Conservation (phyloP, 768 basidiomycete genomes). For the Lyophyllum decastes region DNA sequence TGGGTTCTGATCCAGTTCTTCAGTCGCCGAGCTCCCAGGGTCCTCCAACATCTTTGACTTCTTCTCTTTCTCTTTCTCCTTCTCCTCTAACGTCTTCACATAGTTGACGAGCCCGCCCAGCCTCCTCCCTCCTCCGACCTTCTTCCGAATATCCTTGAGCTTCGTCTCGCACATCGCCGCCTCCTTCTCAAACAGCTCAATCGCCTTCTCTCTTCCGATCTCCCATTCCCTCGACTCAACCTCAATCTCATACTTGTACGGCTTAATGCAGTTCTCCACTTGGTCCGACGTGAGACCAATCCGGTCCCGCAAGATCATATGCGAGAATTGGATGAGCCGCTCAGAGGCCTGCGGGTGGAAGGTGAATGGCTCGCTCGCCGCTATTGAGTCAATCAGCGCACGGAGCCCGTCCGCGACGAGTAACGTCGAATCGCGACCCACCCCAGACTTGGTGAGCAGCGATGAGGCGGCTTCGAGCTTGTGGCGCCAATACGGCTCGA, state of each 20-base stretch:
- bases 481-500: constrained; percentile 93
- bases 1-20: constrained; percentile 39
- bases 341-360: constrained; percentile 89
- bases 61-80: constrained; percentile 66
- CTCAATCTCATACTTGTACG: constrained; percentile 98
- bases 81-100: constrained; percentile 81
- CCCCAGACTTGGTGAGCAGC: constrained; percentile 91
- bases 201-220: constrained; percentile 69
- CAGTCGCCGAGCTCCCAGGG: constrained; percentile 27
- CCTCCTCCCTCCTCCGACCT: constrained; percentile 85
- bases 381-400: constrained; percentile 87
- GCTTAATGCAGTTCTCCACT: constrained; percentile 99
- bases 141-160: constrained; percentile 81
- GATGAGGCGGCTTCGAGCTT: constrained; percentile 95
- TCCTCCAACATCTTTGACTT: constrained; percentile 51
- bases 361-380: constrained; percentile 86
- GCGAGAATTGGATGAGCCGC: constrained; percentile 88
- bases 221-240: constrained; percentile 95
- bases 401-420: constrained; percentile 94
- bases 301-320: constrained; percentile 89
- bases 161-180: constrained; percentile 81
- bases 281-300: constrained; percentile 96
- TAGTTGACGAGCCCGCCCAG: constrained; percentile 76
- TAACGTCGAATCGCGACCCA: constrained; percentile 91
- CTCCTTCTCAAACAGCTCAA: constrained; percentile 85